Percentiles rank a stretch among this genome's conserved stretches.
These are phyloP conservation scores for Sophora flavescens DNA, from an alignment of 306 rosid genomes.

Conservation along the genomic window DNA sequence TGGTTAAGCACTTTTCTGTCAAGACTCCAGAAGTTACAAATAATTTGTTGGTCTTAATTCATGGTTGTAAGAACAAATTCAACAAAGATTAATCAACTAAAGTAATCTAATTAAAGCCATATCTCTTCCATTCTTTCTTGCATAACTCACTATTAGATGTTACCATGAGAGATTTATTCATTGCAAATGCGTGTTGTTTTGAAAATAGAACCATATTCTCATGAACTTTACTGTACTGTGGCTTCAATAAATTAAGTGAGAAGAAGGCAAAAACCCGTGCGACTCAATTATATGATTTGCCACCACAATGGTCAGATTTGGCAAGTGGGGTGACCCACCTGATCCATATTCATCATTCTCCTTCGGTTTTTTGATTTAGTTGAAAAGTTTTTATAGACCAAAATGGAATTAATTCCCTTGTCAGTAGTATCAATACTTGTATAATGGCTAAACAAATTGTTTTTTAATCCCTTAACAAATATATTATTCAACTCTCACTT, in stretches of 20 bases:
- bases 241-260: slow-evolving; percentile 6
- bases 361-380: neutral
- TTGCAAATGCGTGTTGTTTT: neutral
- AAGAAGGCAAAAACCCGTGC: slow-evolving; percentile 31
- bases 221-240: neutral
- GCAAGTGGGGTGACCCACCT: slow-evolving; percentile 39
- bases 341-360: slow-evolving; percentile 8
- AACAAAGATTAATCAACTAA: neutral
- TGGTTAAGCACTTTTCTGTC: neutral
- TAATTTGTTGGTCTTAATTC: neutral
- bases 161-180: slow-evolving; percentile 22
- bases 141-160: too few species aligned
- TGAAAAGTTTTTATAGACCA: slow-evolving; percentile 15
- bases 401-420: slow-evolving; percentile 39
- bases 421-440: neutral
- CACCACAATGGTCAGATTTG: slow-evolving; percentile 37
- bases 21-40: neutral
- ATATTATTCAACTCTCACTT: slow-evolving; percentile 22
- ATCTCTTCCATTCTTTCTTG: neutral
- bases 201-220: slow-evolving; percentile 49
- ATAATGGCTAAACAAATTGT: neutral
- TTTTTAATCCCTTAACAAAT: slow-evolving; percentile 6
- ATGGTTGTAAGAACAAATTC: neutral
- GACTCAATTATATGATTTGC: slow-evolving; percentile 40
- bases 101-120: neutral